Evolutionary conservation across 805 yeast genomes (phyloP).

Genomic region (Saturnispora quitensis): DNA sequence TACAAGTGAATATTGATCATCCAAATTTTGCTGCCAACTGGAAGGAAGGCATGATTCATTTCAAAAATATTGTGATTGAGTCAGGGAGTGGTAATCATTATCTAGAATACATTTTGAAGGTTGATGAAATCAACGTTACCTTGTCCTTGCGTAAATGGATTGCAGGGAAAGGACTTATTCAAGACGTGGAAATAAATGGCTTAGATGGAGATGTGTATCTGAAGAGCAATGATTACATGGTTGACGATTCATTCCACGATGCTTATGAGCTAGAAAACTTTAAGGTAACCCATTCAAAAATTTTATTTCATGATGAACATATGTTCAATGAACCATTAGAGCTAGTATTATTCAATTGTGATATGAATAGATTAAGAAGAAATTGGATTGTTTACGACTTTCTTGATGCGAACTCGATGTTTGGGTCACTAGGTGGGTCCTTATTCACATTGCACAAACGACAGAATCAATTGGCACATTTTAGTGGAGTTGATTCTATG

Average conservation of each 20-base stretch:
- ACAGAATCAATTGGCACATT: conserved; percentile 46
- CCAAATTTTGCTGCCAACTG: conserved; percentile 35
- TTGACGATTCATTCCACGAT: conserved; percentile 19
- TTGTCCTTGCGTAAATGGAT: conserved; percentile 47
- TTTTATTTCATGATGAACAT: conserved; percentile 25
- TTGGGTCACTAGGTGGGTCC: conserved; percentile 69
- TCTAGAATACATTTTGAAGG: conserved; percentile 27
- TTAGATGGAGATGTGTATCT: conserved; percentile 30
- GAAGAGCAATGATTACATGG: conserved; percentile 11
- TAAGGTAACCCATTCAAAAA: conserved; percentile 42
- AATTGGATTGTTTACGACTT: conserved; percentile 55
- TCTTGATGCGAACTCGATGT: conserved; percentile 58
- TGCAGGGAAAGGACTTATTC: conserved; percentile 43
- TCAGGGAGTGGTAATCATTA: conserved; percentile 14
- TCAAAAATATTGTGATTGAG: conserved; percentile 31
- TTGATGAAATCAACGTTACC: conserved; percentile 36
- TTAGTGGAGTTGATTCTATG: conserved; percentile 24
- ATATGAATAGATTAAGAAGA: conserved; percentile 50
- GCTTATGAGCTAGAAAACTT: conserved; percentile 33
- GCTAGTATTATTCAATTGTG: conserved; percentile 56
- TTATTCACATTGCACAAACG: conserved; percentile 70
- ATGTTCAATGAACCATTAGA: conserved; percentile 30
- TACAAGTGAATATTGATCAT: conserved; percentile 21
- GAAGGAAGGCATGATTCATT: conserved; percentile 41
- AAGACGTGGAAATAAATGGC: conserved; percentile 41